Evolutionary conservation across 108 stramenopile genomes (phyloP).

Genomic region (Asterionellopsis glacialis): DNA sequence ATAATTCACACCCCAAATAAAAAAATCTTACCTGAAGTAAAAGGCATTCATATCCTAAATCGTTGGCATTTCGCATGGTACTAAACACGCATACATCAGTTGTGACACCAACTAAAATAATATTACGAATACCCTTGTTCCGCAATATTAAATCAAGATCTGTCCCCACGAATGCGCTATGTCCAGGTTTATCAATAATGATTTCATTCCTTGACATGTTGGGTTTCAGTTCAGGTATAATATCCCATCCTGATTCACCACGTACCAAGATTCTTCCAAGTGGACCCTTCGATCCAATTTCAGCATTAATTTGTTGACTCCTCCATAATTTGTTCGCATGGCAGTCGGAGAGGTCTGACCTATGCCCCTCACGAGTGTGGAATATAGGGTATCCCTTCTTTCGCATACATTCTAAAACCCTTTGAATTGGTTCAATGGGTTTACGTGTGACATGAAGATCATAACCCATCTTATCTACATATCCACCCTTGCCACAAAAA

Average conservation of each 20-base stretch:
- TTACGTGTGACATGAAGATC: conserved; percentile 12
- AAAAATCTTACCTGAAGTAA: background rate
- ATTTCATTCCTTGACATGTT: background rate
- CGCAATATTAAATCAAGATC: conserved; percentile 17
- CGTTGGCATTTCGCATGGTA: conserved; percentile 27
- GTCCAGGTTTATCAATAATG: conserved; percentile 21
- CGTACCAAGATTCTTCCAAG: conserved; percentile 21
- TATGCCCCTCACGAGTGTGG: conserved; percentile 25
- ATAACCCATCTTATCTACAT: conserved; percentile 30
- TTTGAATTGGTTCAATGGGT: conserved; percentile 22
- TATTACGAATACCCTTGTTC: conserved; percentile 4
- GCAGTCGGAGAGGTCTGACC: conserved; percentile 14
- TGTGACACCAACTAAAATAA: conserved; percentile 20
- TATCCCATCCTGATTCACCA: conserved; percentile 27
- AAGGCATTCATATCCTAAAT: conserved; percentile 27
- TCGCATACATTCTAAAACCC: conserved; percentile 13
- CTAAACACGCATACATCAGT: conserved; percentile 28
- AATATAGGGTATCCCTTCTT: conserved; percentile 7
- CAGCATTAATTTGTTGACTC: conserved; percentile 6
- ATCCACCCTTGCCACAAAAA: conserved; percentile 19
- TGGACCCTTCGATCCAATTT: conserved; percentile 17
- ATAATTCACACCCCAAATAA: background rate
- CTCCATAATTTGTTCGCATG: conserved; percentile 8
- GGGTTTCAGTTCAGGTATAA: conserved; percentile 19
- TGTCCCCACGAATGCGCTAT: conserved; percentile 16